Evolutionary conservation across 2,329 filamentous ascomycete species (phyloP).

Genomic region (Sporothrix luriei): DNA sequence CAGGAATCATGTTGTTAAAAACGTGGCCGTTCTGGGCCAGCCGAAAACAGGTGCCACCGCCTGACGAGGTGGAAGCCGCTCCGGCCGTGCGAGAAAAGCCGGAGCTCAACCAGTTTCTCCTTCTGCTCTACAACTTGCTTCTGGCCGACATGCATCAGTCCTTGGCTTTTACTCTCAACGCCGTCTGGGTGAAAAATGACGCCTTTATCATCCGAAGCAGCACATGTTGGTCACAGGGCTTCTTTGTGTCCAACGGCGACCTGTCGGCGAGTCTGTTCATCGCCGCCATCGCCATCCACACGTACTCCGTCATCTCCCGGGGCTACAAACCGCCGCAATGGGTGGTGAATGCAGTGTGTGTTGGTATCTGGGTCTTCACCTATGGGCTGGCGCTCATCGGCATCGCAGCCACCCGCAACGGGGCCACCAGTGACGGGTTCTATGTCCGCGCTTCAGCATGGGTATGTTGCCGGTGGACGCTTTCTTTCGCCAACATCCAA

Average conservation of each 20-base stretch:
- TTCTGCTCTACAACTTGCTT: constrained; percentile 62
- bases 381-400: constrained; percentile 52
- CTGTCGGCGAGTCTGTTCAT: constrained; percentile 61
- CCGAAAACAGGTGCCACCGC: too few relatives aligned
- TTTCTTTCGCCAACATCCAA: not conserved
- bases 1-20: too few relatives aligned
- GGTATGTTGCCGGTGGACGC: constrained; percentile 41
- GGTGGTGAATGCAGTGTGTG: constrained; percentile 49
- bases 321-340: constrained; percentile 51
- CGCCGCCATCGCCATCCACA: constrained; percentile 60
- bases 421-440: constrained; percentile 41
- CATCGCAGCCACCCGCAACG: constrained; percentile 38
- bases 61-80: too few relatives aligned
- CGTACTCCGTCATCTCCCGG: constrained; percentile 57
- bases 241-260: constrained; percentile 61
- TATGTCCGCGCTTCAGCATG: constrained; percentile 60
- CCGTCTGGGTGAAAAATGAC: constrained; percentile 54
- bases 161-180: constrained; percentile 58
- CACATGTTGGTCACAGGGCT: constrained; percentile 58
- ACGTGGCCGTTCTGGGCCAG: too few relatives aligned
- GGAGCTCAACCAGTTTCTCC: constrained; percentile 57
- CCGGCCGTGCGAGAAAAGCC: not conserved
- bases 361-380: constrained; percentile 54
- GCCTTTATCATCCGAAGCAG: constrained; percentile 51
- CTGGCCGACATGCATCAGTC: constrained; percentile 62